Evolutionary conservation across 495 filamentous ascomycete species (phyloP).

Genomic region (Evernia prunastri): DNA sequence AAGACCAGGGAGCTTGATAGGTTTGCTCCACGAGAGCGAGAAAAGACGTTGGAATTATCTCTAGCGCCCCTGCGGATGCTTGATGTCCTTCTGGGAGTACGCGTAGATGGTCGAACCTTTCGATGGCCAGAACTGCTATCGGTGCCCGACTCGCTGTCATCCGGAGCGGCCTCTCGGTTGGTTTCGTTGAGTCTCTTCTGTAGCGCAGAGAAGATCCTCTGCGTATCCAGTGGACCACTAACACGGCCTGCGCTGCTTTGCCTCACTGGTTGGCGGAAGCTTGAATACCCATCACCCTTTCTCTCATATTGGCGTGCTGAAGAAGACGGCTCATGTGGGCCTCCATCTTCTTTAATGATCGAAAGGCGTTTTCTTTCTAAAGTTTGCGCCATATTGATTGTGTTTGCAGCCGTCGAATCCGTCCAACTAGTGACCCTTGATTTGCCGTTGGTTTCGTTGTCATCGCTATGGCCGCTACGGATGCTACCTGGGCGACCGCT

Average conservation of each 20-base stretch:
- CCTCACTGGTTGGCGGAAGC: constrained; percentile 20
- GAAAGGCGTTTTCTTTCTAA: constrained; percentile 54
- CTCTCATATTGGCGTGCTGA: constrained; percentile 9
- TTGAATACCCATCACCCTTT: constrained; percentile 9
- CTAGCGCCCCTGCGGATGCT: constrained; percentile 6
- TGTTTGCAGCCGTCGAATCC: constrained; percentile 52
- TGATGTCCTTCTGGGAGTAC: constrained; percentile 22
- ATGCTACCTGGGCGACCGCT: constrained; percentile 46
- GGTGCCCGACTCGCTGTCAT: constrained; percentile 33
- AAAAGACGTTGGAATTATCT: background rate
- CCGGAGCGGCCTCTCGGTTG: constrained; percentile 24
- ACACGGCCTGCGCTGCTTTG: constrained; percentile 19
- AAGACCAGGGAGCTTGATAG: background rate
- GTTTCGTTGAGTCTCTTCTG: constrained; percentile 56
- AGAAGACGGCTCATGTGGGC: constrained; percentile 37
- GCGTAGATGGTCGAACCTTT: constrained; percentile 33
- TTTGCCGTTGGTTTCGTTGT: constrained; percentile 45
- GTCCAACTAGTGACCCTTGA: constrained; percentile 76
- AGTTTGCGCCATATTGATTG: constrained; percentile 33
- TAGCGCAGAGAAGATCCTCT: constrained; percentile 66
- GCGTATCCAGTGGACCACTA: constrained; percentile 28
- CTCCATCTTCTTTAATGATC: constrained; percentile 59
- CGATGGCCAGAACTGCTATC: constrained; percentile 32
- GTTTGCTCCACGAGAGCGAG: background rate
- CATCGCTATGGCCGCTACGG: constrained; percentile 44